Conservation (phyloP, 129 eudicot species). For the Logfia minima region DNA sequence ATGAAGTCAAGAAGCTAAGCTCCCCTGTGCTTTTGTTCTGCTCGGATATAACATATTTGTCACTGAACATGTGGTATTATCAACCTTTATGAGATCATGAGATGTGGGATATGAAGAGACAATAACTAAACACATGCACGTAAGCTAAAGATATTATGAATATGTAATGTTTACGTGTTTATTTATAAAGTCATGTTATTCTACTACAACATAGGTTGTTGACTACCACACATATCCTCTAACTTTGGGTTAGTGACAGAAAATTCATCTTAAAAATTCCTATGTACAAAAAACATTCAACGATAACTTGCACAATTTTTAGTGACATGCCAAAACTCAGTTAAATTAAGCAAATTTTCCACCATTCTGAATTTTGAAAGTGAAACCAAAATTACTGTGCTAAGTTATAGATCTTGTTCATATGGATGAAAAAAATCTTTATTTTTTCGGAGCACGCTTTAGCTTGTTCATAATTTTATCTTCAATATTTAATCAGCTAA, state of each 20-base stretch:
- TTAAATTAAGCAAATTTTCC: background rate
- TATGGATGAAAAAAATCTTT: background rate
- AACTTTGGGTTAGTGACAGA: background rate
- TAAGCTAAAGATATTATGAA: background rate
- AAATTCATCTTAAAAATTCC: background rate
- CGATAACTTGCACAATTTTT: background rate
- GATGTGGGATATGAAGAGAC: background rate
- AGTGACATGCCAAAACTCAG: background rate
- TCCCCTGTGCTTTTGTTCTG: slow-evolving; percentile 97
- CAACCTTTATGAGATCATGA: slow-evolving; percentile 12
- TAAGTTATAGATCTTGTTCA: background rate
- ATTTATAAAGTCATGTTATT: background rate
- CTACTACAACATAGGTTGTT: background rate
- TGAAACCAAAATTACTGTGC: background rate
- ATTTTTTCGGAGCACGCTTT: background rate
- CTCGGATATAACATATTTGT: slow-evolving; percentile 31
- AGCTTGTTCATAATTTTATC: background rate
- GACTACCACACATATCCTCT: background rate
- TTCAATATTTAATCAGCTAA: background rate
- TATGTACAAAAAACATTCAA: background rate
- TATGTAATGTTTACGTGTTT: background rate
- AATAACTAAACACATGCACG: background rate
- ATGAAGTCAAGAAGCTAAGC: slow-evolving; percentile 85
- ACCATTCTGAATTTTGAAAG: background rate
- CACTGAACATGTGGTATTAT: background rate